Percentiles rank a stretch among this genome's conserved stretches.
These are phyloP conservation scores for Anthracocystis walkeri DNA, from an alignment of 1,284 basidiomycete species.

Conservation along the genomic window DNA sequence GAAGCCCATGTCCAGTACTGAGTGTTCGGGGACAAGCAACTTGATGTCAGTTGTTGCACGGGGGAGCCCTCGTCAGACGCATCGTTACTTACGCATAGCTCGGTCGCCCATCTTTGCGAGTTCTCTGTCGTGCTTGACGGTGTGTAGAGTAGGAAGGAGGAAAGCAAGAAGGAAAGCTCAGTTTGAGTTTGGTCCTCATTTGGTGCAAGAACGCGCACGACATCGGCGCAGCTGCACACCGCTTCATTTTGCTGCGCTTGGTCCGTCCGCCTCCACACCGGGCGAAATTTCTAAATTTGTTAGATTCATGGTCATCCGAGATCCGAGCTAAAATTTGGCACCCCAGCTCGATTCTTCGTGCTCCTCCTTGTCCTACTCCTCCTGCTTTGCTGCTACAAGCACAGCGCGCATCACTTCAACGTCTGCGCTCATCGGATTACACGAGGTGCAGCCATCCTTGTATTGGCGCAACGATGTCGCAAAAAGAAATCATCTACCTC, in stretches of 20 bases:
- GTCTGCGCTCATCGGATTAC: too few species aligned
- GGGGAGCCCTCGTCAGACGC: not conserved
- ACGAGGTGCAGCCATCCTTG: not conserved
- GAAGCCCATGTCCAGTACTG: conserved; percentile 68
- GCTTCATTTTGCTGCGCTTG: conserved; percentile 9
- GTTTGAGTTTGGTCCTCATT: not conserved
- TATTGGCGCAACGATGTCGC: conserved; percentile 22
- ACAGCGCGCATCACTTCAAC: too few species aligned
- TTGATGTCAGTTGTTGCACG: conserved; percentile 1
- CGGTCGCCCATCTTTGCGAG: conserved; percentile 41
- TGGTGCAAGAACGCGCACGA: conserved; percentile 24
- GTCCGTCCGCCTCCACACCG: conserved; percentile 40
- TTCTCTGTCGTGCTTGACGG: not conserved
- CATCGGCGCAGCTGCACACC: conserved; percentile 5
- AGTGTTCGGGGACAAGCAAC: not conserved
- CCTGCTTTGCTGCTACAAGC: not conserved
- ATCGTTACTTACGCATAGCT: conserved; percentile 35
- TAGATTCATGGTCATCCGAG: conserved; percentile 20
- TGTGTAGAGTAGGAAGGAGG: not conserved
- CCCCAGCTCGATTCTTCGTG: not conserved
- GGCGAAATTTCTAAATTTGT: conserved; percentile 3
- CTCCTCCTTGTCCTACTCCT: not conserved
- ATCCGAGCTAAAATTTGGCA: conserved; percentile 28
- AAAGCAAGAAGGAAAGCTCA: conserved; percentile 10
- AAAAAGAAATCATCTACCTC: conserved; percentile 64